These are phyloP conservation scores for Yarrowia galli DNA, from an alignment of 1,139 yeast genomes.

Conservation along the genomic window DNA sequence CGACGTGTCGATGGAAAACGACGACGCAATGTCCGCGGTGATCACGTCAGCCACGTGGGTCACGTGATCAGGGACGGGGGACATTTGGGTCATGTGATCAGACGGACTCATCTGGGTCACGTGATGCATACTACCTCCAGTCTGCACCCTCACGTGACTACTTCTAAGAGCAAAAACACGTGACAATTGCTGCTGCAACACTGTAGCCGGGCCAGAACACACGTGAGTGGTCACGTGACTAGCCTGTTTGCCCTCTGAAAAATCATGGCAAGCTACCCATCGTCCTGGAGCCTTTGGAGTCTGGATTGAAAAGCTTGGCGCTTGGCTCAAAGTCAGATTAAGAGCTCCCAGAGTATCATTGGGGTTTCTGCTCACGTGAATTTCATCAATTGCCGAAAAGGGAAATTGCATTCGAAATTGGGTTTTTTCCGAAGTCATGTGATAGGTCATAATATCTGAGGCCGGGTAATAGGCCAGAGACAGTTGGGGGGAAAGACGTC, in stretches of 20 bases:
- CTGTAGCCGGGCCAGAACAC: conserved; percentile 1
- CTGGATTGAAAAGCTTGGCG: conserved; percentile 19
- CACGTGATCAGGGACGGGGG: not conserved
- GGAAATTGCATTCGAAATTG: conserved; percentile 35
- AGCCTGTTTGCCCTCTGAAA: conserved; percentile 29
- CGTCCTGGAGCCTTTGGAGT: not conserved
- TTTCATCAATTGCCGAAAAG: not conserved
- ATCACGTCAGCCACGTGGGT: not conserved
- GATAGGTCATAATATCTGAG: conserved; percentile 23
- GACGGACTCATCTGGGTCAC: not conserved
- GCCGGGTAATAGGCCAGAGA: conserved; percentile 28
- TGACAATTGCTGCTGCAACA: conserved; percentile 17
- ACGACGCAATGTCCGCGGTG: not conserved
- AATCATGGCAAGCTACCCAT: conserved; percentile 32
- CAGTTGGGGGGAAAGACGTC: conserved; percentile 9
- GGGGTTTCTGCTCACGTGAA: conserved; percentile 19
- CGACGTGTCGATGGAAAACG: not conserved
- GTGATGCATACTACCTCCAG: not conserved
- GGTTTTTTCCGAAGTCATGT: conserved; percentile 12
- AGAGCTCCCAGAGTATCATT: conserved; percentile 14
- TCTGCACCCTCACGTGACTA: not conserved
- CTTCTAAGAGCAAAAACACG: conserved; percentile 9
- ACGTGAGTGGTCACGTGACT: not conserved
- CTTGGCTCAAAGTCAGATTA: not conserved
- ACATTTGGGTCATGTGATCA: too few species aligned